Evolutionary conservation across 768 basidiomycete genomes (phyloP).

Genomic region (Xanthoconium purpureum): DNA sequence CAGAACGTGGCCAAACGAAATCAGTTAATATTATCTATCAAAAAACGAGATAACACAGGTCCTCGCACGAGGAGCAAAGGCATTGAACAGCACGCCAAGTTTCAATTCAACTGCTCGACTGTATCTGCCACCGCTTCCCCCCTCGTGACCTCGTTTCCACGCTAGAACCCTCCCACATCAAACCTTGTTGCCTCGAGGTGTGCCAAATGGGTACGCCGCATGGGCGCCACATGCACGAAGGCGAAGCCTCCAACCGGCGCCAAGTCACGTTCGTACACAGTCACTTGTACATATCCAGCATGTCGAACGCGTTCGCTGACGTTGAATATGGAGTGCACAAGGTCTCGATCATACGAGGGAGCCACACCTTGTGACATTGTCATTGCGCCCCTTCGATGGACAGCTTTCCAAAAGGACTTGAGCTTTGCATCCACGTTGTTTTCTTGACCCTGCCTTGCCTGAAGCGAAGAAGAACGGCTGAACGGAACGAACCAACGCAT

Average conservation of each 20-base stretch:
- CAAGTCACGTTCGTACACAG: background rate
- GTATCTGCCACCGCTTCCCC: constrained; percentile 5
- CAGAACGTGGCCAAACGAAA: constrained; percentile 22
- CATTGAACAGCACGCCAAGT: no score
- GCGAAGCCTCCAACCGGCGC: background rate
- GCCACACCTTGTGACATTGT: background rate
- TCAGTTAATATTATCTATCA: background rate
- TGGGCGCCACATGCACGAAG: constrained; percentile 16
- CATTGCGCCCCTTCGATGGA: background rate
- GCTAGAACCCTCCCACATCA: constrained; percentile 16
- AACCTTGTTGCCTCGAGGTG: constrained; percentile 31
- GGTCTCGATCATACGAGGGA: background rate
- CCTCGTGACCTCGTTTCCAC: constrained; percentile 17
- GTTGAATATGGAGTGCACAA: constrained; percentile 6
- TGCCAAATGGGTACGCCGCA: constrained; percentile 15
- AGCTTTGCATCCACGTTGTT: background rate
- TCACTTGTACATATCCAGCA: background rate
- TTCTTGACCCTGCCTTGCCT: background rate
- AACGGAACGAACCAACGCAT: constrained; percentile 6
- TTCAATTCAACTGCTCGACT: background rate
- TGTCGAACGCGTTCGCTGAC: constrained; percentile 16
- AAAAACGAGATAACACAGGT: background rate
- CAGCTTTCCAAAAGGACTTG: background rate
- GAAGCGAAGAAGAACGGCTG: background rate
- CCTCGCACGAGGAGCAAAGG: no score